phyloP scores from a whole-genome alignment of 176 grass and related monocot genomes.

The Oryza nivara region DNA sequence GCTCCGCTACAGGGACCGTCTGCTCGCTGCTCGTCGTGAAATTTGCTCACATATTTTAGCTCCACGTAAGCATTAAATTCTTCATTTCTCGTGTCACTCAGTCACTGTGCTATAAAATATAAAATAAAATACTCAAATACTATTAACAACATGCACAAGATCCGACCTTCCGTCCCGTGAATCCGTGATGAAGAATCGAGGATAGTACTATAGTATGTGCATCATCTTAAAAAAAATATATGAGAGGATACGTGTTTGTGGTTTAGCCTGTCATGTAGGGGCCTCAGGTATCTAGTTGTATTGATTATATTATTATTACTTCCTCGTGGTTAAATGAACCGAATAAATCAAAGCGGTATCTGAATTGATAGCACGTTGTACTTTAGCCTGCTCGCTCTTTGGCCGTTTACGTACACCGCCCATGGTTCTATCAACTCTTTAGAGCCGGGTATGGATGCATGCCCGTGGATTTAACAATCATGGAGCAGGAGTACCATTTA shows the following conservation, averaged over 20 bases:
- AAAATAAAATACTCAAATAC: too few species aligned
- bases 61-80: background rate
- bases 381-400: background rate
- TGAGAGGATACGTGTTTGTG: background rate
- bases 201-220: background rate
- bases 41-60: background rate
- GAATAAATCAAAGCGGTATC: background rate
- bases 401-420: background rate
- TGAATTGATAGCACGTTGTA: background rate
- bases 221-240: too few species aligned
- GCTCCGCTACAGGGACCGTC: background rate
- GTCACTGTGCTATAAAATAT: background rate
- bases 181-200: background rate
- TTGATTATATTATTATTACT: background rate
- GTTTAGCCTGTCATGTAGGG: background rate
- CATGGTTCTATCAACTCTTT: background rate
- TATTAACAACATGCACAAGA: background rate
- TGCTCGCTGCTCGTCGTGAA: too few species aligned
- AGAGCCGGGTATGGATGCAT: too few species aligned
- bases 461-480: background rate
- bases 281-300: background rate
- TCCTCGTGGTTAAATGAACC: background rate
- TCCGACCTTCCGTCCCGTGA: background rate
- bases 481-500: too few species aligned
- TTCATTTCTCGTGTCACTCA: background rate